A percentile compares a stretch with the other conserved stretches of the same genome.
Evolutionary conservation across 2,329 filamentous ascomycete species (phyloP).

Genomic region (Aspergillus neotritici): DNA sequence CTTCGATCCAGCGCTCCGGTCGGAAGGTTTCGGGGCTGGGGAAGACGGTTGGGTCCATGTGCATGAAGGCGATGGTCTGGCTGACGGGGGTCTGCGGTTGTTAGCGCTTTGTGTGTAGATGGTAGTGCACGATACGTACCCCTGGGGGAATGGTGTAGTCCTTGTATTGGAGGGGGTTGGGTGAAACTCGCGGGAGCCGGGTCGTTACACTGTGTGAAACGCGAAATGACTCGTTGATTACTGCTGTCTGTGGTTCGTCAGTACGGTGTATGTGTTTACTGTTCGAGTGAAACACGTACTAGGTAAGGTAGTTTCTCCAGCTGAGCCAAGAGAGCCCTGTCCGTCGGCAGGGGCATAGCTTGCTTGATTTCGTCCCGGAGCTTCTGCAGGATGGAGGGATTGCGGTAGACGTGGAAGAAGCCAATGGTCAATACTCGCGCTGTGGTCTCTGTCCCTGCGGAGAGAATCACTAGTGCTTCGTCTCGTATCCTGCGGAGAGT

Average conservation of each 20-base stretch:
- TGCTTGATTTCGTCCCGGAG: slow-evolving; percentile 16
- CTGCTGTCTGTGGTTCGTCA: slow-evolving; percentile 15
- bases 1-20: slow-evolving; percentile 1
- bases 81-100: not conserved
- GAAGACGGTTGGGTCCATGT: slow-evolving; percentile 1
- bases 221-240: slow-evolving; percentile 20
- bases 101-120: too few species aligned
- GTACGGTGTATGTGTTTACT: not conserved
- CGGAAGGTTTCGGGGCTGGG: not conserved
- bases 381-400: slow-evolving; percentile 12
- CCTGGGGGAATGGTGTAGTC: slow-evolving; percentile 30
- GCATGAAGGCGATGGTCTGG: not conserved
- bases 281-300: slow-evolving; percentile 10
- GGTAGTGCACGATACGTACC: slow-evolving; percentile 14
- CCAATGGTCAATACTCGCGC: slow-evolving; percentile 20
- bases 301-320: slow-evolving; percentile 26
- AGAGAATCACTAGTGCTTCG: slow-evolving; percentile 26
- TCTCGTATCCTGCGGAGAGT: slow-evolving; percentile 25
- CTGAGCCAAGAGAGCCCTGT: slow-evolving; percentile 13
- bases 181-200: slow-evolving; percentile 27
- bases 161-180: slow-evolving; percentile 25
- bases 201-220: slow-evolving; percentile 25
- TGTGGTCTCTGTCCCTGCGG: slow-evolving; percentile 32
- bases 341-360: slow-evolving; percentile 6
- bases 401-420: slow-evolving; percentile 18